Evolutionary conservation across 495 filamentous ascomycete species (phyloP).

Genomic region (Aspergillus mulundensis): DNA sequence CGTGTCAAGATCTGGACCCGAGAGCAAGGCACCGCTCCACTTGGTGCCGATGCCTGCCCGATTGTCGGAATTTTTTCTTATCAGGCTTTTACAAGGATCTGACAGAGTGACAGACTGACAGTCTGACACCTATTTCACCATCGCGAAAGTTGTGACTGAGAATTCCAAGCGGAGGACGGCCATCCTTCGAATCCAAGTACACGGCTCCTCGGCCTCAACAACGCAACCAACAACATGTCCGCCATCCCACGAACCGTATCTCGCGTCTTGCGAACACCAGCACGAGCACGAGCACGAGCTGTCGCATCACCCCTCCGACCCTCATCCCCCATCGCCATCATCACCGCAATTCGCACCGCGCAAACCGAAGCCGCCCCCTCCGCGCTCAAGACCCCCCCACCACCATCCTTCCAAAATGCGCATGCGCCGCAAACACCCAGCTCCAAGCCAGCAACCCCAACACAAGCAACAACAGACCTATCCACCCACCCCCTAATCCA

Average conservation of each 20-base stretch:
- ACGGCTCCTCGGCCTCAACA: no score
- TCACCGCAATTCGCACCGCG: slow-evolving; percentile 5
- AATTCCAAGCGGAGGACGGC: no score
- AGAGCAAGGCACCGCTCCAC: slow-evolving; percentile 1
- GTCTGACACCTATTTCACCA: no score
- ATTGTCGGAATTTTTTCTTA: slow-evolving; percentile 7
- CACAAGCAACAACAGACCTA: slow-evolving; percentile 39
- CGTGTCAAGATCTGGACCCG: neutral
- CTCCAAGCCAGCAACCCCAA: slow-evolving; percentile 15
- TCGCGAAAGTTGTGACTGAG: no score
- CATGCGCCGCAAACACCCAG: slow-evolving; percentile 35
- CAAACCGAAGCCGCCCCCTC: slow-evolving; percentile 13
- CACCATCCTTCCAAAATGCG: slow-evolving; percentile 1
- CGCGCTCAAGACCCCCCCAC: neutral
- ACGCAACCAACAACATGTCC: neutral
- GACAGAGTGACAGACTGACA: no score
- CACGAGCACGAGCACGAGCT: neutral
- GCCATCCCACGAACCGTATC: neutral
- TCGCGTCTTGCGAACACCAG: slow-evolving; percentile 7
- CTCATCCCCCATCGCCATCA: no score
- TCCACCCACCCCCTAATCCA: slow-evolving; percentile 63
- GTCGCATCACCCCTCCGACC: no score
- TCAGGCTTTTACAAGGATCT: no score
- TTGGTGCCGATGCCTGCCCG: slow-evolving; percentile 8
- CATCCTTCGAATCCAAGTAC: neutral